Percentiles rank a stretch among this genome's conserved stretches.
Conservation (phyloP, 345 rosid genomes). For the Cochlearia excelsa region DNA sequence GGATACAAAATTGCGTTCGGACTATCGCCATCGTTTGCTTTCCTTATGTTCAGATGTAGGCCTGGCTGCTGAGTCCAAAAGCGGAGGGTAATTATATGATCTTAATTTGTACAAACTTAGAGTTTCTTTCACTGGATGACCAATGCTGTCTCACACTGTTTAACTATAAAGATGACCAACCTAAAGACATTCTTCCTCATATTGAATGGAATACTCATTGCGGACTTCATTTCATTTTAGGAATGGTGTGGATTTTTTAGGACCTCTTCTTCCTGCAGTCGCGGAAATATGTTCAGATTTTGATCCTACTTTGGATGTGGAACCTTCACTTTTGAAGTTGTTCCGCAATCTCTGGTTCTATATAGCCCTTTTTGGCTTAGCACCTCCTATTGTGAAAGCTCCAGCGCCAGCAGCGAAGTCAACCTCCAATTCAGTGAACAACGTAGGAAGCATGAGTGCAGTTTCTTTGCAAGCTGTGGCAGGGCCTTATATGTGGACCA, state of each 20-base stretch:
- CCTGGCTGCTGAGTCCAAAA: slow-evolving; percentile 92
- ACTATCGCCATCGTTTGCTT: slow-evolving; percentile 87
- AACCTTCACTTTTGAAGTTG: slow-evolving; percentile 89
- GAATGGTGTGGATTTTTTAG: slow-evolving; percentile 97
- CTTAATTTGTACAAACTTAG: slow-evolving; percentile 11
- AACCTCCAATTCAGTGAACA: slow-evolving; percentile 63
- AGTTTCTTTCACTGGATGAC: slow-evolving; percentile 5
- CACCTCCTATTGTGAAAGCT: slow-evolving; percentile 78
- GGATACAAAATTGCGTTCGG: slow-evolving; percentile 71
- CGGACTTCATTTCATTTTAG: slow-evolving; percentile 44
- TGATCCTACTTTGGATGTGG: slow-evolving; percentile 78
- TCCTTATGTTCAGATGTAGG: slow-evolving; percentile 98
- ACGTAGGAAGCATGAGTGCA: slow-evolving; percentile 66
- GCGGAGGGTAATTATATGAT: slow-evolving; percentile 68
- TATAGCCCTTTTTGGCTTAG: slow-evolving; percentile 93
- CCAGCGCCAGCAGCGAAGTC: slow-evolving; percentile 60
- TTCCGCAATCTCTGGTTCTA: slow-evolving; percentile 99
- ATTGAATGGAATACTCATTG: slow-evolving; percentile 15
- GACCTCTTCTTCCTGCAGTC: slow-evolving; percentile 96
- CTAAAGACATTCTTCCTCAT: background rate
- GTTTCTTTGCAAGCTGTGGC: slow-evolving; percentile 88
- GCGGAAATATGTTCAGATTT: slow-evolving; percentile 97
- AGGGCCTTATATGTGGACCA: slow-evolving; percentile 97
- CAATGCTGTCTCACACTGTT: background rate
- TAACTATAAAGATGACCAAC: background rate